phyloP scores from a whole-genome alignment of 2,329 filamentous ascomycete species.

The Exutisphaerella laricina region DNA sequence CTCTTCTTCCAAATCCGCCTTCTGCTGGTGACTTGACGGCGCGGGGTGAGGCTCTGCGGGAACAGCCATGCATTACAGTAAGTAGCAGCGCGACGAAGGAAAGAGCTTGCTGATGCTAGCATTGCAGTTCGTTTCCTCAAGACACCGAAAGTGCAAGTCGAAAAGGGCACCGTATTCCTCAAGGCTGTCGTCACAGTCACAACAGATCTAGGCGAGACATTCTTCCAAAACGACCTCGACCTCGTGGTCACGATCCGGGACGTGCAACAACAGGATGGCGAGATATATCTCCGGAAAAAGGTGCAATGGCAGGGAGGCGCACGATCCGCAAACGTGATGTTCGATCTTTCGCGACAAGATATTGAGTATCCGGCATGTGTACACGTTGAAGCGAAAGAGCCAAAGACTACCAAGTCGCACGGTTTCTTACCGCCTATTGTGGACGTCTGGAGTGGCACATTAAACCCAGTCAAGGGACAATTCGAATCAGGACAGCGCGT shows the following conservation, averaged over 20 bases:
- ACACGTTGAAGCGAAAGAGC: conserved; percentile 37
- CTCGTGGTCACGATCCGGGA: conserved; percentile 39
- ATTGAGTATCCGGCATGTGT: conserved; percentile 38
- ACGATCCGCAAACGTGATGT: conserved; percentile 40
- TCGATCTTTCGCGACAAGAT: conserved; percentile 39
- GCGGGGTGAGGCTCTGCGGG: not conserved
- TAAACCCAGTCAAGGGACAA: conserved; percentile 36
- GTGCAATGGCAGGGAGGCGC: conserved; percentile 42
- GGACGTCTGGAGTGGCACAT: conserved; percentile 52
- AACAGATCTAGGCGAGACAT: conserved; percentile 63
- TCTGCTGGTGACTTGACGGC: conserved; percentile 3
- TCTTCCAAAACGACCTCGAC: conserved; percentile 47
- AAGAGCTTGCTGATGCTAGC: conserved; percentile 2
- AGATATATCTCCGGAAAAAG: conserved; percentile 40
- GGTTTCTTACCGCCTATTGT: conserved; percentile 41
- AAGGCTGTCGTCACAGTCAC: conserved; percentile 58
- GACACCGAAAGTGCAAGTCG: conserved; percentile 47
- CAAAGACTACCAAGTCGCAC: conserved; percentile 29
- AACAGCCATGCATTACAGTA: conserved; percentile 8
- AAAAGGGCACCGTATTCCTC: conserved; percentile 38
- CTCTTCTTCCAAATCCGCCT: not conserved
- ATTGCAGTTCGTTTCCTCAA: conserved; percentile 62
- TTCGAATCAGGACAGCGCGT: conserved; percentile 48
- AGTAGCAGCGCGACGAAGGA: not conserved
- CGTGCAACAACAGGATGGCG: conserved; percentile 29